Evolutionary conservation across 2,329 filamentous ascomycete species (phyloP).

Genomic region (Colletotrichum sp.): DNA sequence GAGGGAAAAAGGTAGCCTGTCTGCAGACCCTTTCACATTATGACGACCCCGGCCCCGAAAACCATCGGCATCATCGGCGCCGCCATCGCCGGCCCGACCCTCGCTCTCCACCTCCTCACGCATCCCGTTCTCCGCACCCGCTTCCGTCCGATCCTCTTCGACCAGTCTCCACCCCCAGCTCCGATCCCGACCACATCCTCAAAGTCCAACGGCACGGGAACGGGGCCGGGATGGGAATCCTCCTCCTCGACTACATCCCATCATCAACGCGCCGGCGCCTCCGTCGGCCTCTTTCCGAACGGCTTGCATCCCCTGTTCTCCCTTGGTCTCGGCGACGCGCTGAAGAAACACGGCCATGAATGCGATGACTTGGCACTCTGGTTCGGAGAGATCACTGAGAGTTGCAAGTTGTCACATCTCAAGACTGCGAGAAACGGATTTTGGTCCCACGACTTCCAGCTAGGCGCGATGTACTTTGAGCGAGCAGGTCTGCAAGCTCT

Average conservation of each 20-base stretch:
- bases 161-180: not conserved
- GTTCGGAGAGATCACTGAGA: not conserved
- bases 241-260: not conserved
- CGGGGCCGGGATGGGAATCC: not conserved
- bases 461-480: constrained; percentile 26
- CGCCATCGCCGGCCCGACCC: constrained; percentile 16
- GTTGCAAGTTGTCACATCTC: not conserved
- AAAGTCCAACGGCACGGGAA: not conserved
- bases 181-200: not conserved
- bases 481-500: constrained; percentile 22
- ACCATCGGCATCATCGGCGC: constrained; percentile 19
- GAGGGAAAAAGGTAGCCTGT: not conserved
- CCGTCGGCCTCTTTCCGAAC: constrained; percentile 27
- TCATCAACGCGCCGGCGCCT: constrained; percentile 24
- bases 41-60: not conserved
- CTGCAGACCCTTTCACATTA: not conserved
- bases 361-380: constrained; percentile 7
- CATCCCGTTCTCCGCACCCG: constrained; percentile 18
- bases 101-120: constrained; percentile 23
- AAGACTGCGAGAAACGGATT: constrained; percentile 16
- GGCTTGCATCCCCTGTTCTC: constrained; percentile 24
- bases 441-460: constrained; percentile 25
- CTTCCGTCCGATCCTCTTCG: constrained; percentile 13
- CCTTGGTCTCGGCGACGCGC: constrained; percentile 22
- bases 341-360: constrained; percentile 6